phyloP scores from a whole-genome alignment of 192 early-diverging fungal genomes.

The Podila epigama region DNA sequence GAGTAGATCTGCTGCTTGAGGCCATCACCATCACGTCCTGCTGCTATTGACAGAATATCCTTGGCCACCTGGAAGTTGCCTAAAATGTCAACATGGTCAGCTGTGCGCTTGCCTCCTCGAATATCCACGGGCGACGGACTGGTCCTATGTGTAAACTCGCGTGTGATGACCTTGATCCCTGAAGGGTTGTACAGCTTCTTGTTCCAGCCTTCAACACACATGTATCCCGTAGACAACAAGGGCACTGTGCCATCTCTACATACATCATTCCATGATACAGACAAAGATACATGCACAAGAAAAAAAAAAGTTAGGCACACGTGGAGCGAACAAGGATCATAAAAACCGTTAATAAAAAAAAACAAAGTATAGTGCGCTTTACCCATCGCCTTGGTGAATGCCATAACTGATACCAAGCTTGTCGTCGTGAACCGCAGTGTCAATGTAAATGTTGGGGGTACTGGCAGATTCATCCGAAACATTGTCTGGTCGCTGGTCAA shows the following conservation, averaged over 20 bases:
- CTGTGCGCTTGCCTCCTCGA: constrained; percentile 76
- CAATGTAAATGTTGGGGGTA: constrained; percentile 56
- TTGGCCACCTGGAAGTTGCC: constrained; percentile 78
- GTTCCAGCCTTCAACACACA: constrained; percentile 87
- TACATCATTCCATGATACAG: too few species aligned
- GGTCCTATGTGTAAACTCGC: constrained; percentile 72
- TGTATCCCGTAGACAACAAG: constrained; percentile 84
- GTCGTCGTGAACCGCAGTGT: constrained; percentile 59
- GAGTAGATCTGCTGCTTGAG: constrained; percentile 50
- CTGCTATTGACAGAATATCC: constrained; percentile 48
- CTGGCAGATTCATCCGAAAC: constrained; percentile 27
- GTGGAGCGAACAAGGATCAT: neutral
- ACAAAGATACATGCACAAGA: neutral
- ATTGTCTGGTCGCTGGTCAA: constrained; percentile 36
- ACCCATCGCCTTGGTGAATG: constrained; percentile 73
- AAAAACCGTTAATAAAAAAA: neutral
- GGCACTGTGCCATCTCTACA: constrained; percentile 90
- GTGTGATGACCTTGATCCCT: constrained; percentile 69
- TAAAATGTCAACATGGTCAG: constrained; percentile 89
- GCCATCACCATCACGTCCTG: constrained; percentile 39
- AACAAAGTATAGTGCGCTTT: constrained; percentile 4
- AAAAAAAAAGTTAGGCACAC: neutral
- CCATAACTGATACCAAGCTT: constrained; percentile 74
- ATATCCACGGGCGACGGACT: constrained; percentile 66
- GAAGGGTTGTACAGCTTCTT: constrained; percentile 84